Conservation (phyloP, 2,329 filamentous ascomycete species). For the Calonectria pseudoturangicola region DNA sequence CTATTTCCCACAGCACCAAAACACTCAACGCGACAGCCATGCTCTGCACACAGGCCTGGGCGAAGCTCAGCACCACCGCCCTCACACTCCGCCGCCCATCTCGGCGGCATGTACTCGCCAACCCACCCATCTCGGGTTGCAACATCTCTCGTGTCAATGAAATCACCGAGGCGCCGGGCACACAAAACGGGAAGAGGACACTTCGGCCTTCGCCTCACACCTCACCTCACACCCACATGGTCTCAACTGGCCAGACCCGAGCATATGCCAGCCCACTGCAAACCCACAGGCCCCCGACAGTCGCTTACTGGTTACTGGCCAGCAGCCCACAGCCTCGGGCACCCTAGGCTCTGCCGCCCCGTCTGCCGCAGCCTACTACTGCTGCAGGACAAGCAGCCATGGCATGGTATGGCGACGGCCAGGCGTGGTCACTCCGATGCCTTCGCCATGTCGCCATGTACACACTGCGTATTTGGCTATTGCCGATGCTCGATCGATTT, state of each 20-base stretch:
- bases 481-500: slow-evolving; percentile 33
- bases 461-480: slow-evolving; percentile 51
- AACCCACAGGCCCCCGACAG: slow-evolving; percentile 34
- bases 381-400: slow-evolving; percentile 38
- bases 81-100: neutral
- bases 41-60: neutral
- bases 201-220: slow-evolving; percentile 35
- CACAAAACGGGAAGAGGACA: slow-evolving; percentile 35
- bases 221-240: slow-evolving; percentile 39
- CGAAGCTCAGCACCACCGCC: slow-evolving; percentile 17
- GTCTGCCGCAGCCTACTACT: slow-evolving; percentile 38
- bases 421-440: slow-evolving; percentile 34
- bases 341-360: slow-evolving; percentile 34
- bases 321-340: slow-evolving; percentile 30
- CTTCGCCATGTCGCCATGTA: slow-evolving; percentile 41
- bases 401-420: slow-evolving; percentile 29
- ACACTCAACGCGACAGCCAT: slow-evolving; percentile 8
- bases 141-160: slow-evolving; percentile 34
- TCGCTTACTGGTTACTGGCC: slow-evolving; percentile 38
- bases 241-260: slow-evolving; percentile 38
- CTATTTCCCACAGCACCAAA: slow-evolving; percentile 2
- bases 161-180: slow-evolving; percentile 31
- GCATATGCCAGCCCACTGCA: slow-evolving; percentile 36
- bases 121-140: slow-evolving; percentile 24
- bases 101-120: slow-evolving; percentile 17